Evolutionary conservation across 495 filamentous ascomycete genomes (phyloP).

Genomic region (Xylaria scruposa): DNA sequence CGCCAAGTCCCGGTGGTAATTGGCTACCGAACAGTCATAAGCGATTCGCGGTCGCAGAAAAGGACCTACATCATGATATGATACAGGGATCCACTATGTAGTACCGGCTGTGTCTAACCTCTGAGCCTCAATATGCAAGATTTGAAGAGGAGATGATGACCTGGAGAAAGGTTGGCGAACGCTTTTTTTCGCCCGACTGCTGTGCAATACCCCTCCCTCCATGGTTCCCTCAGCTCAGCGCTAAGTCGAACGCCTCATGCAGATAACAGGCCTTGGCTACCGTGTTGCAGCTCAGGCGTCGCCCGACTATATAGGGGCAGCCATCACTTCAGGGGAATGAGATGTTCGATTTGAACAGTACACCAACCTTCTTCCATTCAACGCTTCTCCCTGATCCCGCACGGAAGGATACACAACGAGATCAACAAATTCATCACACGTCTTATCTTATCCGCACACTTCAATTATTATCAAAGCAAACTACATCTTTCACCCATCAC

Average conservation of each 20-base stretch:
- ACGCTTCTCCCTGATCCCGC: background rate
- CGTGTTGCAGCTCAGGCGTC: background rate
- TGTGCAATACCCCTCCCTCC: background rate
- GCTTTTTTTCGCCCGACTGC: conserved; percentile 1
- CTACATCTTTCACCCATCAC: background rate
- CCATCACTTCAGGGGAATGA: background rate
- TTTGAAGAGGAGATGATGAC: background rate
- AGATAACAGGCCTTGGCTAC: background rate
- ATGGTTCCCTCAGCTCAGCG: background rate
- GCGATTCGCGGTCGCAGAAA: background rate
- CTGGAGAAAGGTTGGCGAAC: background rate
- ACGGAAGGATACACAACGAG: background rate
- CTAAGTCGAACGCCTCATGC: background rate
- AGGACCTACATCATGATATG: background rate
- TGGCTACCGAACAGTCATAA: conserved; percentile 18
- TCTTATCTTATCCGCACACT: background rate
- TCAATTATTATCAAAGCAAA: background rate
- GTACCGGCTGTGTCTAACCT: background rate
- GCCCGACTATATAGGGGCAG: background rate
- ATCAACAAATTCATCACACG: background rate
- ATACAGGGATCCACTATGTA: background rate
- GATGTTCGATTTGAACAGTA: background rate
- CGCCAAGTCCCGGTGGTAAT: background rate
- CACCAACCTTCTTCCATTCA: background rate
- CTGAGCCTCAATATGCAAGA: conserved; percentile 18